Conservation (phyloP, 2,329 filamentous ascomycete species). For the Clonostachys rhizophaga region DNA sequence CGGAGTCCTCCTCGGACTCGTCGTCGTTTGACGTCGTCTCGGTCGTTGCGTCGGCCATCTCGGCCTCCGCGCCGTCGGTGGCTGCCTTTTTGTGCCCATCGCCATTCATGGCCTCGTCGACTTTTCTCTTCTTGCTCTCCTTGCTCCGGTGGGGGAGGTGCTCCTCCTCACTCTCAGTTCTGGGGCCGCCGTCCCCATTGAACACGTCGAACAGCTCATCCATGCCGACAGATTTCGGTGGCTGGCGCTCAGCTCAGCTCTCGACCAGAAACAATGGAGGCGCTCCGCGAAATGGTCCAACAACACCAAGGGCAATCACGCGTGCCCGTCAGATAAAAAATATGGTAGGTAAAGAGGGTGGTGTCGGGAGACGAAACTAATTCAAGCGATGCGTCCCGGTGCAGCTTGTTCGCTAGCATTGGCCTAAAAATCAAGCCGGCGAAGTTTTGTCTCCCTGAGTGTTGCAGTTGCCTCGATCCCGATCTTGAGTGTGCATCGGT, state of each 20-base stretch:
- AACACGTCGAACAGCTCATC: slow-evolving; percentile 83
- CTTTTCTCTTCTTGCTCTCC: slow-evolving; percentile 79
- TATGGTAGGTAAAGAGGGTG: background rate
- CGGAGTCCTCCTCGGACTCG: slow-evolving; percentile 23
- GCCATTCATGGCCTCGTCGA: slow-evolving; percentile 71
- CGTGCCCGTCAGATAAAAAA: background rate
- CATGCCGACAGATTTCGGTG: slow-evolving; percentile 35
- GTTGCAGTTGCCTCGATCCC: background rate
- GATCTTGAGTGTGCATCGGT: background rate
- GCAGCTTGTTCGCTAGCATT: background rate
- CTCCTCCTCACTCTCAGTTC: slow-evolving; percentile 37
- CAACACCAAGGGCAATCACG: background rate
- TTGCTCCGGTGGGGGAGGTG: slow-evolving; percentile 20
- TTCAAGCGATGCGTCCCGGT: background rate
- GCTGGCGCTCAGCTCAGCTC: background rate
- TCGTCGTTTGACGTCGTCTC: slow-evolving; percentile 24
- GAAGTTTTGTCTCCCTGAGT: background rate
- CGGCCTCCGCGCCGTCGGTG: slow-evolving; percentile 14
- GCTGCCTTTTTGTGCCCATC: slow-evolving; percentile 2
- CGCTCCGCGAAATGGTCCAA: background rate
- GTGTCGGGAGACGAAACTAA: background rate
- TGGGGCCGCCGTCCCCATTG: slow-evolving; percentile 50
- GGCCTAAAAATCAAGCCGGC: background rate
- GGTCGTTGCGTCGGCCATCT: slow-evolving; percentile 36
- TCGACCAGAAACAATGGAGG: background rate